Conservation (phyloP, 129 eudicot species). For the Artemisia tridentata region DNA sequence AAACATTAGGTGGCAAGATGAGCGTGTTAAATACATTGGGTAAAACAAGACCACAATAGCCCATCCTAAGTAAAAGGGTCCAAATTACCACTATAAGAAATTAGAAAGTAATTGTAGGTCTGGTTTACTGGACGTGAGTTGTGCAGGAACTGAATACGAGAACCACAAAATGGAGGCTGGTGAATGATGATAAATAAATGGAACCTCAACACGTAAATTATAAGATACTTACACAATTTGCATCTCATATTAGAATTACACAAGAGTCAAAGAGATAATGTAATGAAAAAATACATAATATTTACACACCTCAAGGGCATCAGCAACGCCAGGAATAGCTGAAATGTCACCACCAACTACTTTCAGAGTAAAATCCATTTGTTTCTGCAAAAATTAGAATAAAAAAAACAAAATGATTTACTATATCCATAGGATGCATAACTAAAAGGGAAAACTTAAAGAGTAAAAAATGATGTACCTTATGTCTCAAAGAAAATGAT, state of each 20-base stretch:
- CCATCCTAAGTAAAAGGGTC: no score
- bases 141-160: background rate
- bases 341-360: slow-evolving; percentile 88
- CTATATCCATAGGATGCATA: slow-evolving; percentile 2
- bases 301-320: slow-evolving; percentile 75
- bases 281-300: background rate
- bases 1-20: background rate
- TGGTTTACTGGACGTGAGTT: background rate
- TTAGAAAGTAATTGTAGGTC: background rate
- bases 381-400: slow-evolving; percentile 54
- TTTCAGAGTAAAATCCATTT: slow-evolving; percentile 86
- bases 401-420: background rate
- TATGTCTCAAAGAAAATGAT: slow-evolving; percentile 70
- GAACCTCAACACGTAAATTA: background rate
- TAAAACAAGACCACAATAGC: no score
- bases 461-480: slow-evolving; percentile 43
- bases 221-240: background rate
- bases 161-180: background rate
- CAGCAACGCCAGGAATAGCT: slow-evolving; percentile 84
- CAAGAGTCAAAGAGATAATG: background rate
- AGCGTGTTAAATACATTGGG: no score
- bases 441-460: background rate
- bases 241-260: slow-evolving; percentile 16
- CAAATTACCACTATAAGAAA: background rate
- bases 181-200: background rate